Evolutionary conservation across 2,329 filamentous ascomycete genomes (phyloP), one percentile per base, ranked within the genome.

Genomic region (Bisporella sp.): DNA sequence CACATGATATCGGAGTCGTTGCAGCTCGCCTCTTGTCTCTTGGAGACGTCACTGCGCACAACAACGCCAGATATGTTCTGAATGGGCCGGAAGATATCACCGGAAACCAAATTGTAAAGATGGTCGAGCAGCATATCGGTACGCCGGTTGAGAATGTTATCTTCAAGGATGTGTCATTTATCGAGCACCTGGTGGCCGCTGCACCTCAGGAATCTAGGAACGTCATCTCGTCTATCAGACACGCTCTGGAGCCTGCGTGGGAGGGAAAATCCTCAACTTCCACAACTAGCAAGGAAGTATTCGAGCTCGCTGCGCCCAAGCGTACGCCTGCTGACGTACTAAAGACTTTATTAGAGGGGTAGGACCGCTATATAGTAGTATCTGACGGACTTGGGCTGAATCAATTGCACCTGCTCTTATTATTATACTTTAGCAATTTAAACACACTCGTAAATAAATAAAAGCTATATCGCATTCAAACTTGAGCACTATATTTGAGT

Each of bases 81-180:
- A 72, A 70, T 51, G 69, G 70, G 1, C 69, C 68, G 0, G 64
- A 67, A 45, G 68, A 71, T 37, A 58, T 72, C 6, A 70, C 64
- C 4, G 70, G 69, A 1, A 49, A 54, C 2, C 53, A 69, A 31
- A 49, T 70, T 43, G 64, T 70, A 0, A 46, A 55, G 2, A 48
- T 72, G 59, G 54, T 68, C 5, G 69, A 71, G 59, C 30, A 65
- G 48, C n/a, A 63, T 3, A 67, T 68, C 32, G 65, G 60, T 21
- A 51, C 46, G 1, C 21, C 40, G 31, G 64, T 62, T 2, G 46
- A 66, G 12, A 43, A 67, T 0, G 65, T 71, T 1, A 44, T 5
- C 0, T 71, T 59, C 21, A 54, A 64, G 41, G 66, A 71, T 40
- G 1, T 62, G 13, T 62, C 63, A 0, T 63, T 46, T 8, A 41